Conservation (phyloP, 2,329 filamentous ascomycete genomes). For the Ophiostoma tasmaniense region DNA sequence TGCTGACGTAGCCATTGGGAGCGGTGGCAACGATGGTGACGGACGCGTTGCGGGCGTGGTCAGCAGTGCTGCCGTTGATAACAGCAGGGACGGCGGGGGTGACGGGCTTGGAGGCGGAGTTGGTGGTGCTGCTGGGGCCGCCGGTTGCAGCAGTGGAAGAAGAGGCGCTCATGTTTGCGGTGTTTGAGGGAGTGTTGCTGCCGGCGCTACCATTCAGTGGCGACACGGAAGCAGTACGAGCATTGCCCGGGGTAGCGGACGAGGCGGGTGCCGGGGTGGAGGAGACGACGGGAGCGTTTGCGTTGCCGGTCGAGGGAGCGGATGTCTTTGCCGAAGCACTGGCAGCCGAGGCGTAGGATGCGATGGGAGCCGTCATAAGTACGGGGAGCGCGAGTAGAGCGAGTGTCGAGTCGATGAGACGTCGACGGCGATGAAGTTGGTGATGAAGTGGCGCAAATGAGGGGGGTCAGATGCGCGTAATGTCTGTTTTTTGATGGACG, state of each 20-base stretch:
- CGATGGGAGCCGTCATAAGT: slow-evolving; percentile 43
- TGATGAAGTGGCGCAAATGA: not conserved
- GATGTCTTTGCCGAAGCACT: slow-evolving; percentile 50
- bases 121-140: slow-evolving; percentile 14
- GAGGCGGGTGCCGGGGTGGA: slow-evolving; percentile 44
- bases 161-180: slow-evolving; percentile 17
- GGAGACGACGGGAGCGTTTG: slow-evolving; percentile 43
- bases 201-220: slow-evolving; percentile 69
- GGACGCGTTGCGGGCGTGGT: slow-evolving; percentile 79
- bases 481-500: not conserved
- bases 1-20: slow-evolving; percentile 64
- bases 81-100: slow-evolving; percentile 54
- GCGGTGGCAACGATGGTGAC: slow-evolving; percentile 85
- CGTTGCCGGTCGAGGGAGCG: slow-evolving; percentile 50
- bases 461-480: not conserved
- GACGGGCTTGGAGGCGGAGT: slow-evolving; percentile 39
- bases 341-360: slow-evolving; percentile 61
- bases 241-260: slow-evolving; percentile 41
- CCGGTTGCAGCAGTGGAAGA: slow-evolving; percentile 31
- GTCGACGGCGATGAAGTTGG: not conserved
- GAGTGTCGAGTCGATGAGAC: not conserved
- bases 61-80: slow-evolving; percentile 58
- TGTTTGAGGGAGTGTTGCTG: slow-evolving; percentile 10
- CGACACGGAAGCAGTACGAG: slow-evolving; percentile 59
- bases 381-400: slow-evolving; percentile 18